These are phyloP conservation scores for Colletotrichum camelliae DNA, from an alignment of 2,329 filamentous ascomycete species.

Conservation along the genomic window DNA sequence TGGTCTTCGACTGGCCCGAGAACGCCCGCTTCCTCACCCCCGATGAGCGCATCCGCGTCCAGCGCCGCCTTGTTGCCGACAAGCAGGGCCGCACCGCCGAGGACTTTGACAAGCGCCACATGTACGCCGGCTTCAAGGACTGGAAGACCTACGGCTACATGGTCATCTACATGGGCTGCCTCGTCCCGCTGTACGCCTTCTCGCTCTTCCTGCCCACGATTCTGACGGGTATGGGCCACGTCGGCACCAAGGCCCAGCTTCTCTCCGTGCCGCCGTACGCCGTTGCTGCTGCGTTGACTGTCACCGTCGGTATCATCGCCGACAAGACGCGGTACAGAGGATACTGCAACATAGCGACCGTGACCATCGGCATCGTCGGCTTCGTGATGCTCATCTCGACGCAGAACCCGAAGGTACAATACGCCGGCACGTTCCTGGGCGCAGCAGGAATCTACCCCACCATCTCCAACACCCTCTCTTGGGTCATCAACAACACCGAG, in stretches of 20 bases:
- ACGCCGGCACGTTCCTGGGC: constrained; percentile 72
- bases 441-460: constrained; percentile 76
- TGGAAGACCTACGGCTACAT: constrained; percentile 73
- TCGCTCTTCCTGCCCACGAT: constrained; percentile 65
- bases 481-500: constrained; percentile 75
- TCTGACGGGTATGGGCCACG: constrained; percentile 40
- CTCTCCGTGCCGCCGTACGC: constrained; percentile 66
- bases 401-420: constrained; percentile 60
- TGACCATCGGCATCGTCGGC: constrained; percentile 66
- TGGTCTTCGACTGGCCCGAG: constrained; percentile 81
- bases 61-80: constrained; percentile 70
- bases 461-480: constrained; percentile 73
- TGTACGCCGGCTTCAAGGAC: constrained; percentile 73
- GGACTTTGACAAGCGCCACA: constrained; percentile 71
- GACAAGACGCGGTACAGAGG: constrained; percentile 70
- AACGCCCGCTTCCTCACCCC: constrained; percentile 71
- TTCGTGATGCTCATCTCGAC: constrained; percentile 70
- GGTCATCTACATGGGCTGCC: constrained; percentile 53
- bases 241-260: constrained; percentile 50
- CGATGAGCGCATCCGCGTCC: constrained; percentile 70
- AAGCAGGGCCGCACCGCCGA: constrained; percentile 74
- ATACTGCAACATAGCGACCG: constrained; percentile 69
- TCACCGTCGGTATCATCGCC: constrained; percentile 67
- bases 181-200: constrained; percentile 57
- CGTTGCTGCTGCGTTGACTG: constrained; percentile 65